Base-by-base conservation (phyloP, 2,329 filamentous ascomycete genomes). In the Colletotrichum sp. region DNA sequence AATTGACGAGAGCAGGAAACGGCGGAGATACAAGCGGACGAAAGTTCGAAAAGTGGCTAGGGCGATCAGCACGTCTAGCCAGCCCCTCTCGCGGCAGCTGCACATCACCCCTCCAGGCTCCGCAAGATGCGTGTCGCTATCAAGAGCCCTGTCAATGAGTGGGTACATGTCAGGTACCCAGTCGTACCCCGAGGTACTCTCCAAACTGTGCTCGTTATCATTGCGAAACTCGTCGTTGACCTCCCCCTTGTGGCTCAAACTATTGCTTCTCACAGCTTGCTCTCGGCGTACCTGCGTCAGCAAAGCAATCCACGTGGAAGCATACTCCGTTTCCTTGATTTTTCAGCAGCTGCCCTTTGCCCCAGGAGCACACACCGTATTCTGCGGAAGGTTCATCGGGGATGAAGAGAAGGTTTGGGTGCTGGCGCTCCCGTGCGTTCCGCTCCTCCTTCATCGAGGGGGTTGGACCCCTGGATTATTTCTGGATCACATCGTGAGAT, bases 61-160 rank as follows among this genome's bases (percentile, higher is more conserved):
- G 72, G 12, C 32, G 71, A 76, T 76, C 71, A 75, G 39, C 71
- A 59, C 52, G 60, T 67, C 72, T 67, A 61, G 67, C 39, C 48
- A 76, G 72, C 52, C 71, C 71, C 74, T 75, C 66, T 70, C 55
- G 67, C 60, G 61, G 71, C 72, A 61, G 66, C 71, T 75, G 74
- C 71, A 76, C 74, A 76, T 76, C 74, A 76, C 74, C 72, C 71
- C 67, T 71, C 59, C 43, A 52, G 74, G 73, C 65, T 65, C 74
- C 64, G 67, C 64, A n/a, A 34, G 34, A 36, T 76, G 64, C 71
- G 65, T 75, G 74, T 76, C 59, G 64, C 48, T 76, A 76, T 76
- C 71, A 71, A 34, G 39, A 71, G 39, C 71, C 71, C 52, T 75
- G 71, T 71, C 60, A 26, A 24, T 52, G 52, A 10, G 71, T 76